These are phyloP conservation scores for Rhizopogon vinicolor DNA, from an alignment of 768 basidiomycete species.

Conservation along the genomic window DNA sequence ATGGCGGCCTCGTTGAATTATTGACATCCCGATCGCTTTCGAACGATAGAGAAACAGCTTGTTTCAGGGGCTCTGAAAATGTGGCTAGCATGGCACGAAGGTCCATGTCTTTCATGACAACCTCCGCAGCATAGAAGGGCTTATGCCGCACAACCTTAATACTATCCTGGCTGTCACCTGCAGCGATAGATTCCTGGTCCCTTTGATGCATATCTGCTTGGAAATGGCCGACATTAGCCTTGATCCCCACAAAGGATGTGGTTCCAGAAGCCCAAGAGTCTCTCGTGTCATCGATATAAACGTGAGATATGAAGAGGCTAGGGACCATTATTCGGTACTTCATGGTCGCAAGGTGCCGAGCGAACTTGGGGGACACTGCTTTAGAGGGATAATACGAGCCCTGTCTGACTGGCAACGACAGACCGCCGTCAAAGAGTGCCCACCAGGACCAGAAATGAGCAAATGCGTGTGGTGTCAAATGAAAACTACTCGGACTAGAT, in stretches of 20 bases:
- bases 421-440: constrained; percentile 70
- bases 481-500: constrained; percentile 59
- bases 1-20: constrained; percentile 16
- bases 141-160: constrained; percentile 67
- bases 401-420: constrained; percentile 83
- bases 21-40: constrained; percentile 42
- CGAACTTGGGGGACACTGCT: constrained; percentile 78
- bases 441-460: constrained; percentile 94
- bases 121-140: constrained; percentile 84
- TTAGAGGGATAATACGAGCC: constrained; percentile 76
- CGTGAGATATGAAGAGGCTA: constrained; percentile 81
- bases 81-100: constrained; percentile 74
- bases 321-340: constrained; percentile 82
- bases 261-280: constrained; percentile 81
- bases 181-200: constrained; percentile 68
- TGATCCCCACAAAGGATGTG: constrained; percentile 79
- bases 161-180: constrained; percentile 52
- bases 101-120: constrained; percentile 72
- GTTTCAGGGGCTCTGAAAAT: constrained; percentile 71
- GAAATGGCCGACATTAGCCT: constrained; percentile 75
- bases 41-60: constrained; percentile 43
- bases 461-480: constrained; percentile 81
- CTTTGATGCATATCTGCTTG: constrained; percentile 92
- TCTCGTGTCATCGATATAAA: constrained; percentile 75
- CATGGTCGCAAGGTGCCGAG: constrained; percentile 82